phyloP scores from a whole-genome alignment of 2,329 filamentous ascomycete genomes.

The Aspergillus intermedius region DNA sequence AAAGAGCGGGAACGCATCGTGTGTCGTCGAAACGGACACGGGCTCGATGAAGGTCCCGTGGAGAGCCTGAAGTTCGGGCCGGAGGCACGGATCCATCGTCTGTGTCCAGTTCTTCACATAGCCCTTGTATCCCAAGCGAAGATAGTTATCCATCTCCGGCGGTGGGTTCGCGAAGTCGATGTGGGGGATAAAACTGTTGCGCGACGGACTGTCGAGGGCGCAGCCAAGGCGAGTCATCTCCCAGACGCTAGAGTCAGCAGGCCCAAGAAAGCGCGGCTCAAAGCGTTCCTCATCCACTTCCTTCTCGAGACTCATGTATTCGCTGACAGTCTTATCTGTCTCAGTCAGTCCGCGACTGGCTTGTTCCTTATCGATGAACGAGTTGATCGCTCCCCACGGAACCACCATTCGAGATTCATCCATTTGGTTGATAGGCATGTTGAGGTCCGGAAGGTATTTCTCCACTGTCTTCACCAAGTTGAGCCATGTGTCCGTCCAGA shows the following conservation, averaged over 20 bases:
- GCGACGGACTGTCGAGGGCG: slow-evolving; percentile 11
- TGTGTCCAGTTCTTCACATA: slow-evolving; percentile 45
- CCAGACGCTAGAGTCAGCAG: slow-evolving; percentile 33
- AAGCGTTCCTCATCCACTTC: slow-evolving; percentile 8
- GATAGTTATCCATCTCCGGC: slow-evolving; percentile 20
- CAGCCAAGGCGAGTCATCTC: slow-evolving; percentile 38
- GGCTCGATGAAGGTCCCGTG: slow-evolving; percentile 47
- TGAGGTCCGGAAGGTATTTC: slow-evolving; percentile 39
- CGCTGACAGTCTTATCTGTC: not conserved
- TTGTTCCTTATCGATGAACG: slow-evolving; percentile 29
- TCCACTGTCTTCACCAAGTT: slow-evolving; percentile 34
- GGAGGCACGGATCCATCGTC: slow-evolving; percentile 41
- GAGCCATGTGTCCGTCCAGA: slow-evolving; percentile 39
- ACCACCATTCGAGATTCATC: slow-evolving; percentile 44
- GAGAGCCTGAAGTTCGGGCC: slow-evolving; percentile 39
- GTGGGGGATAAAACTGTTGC: slow-evolving; percentile 12
- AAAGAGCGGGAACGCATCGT: slow-evolving; percentile 44
- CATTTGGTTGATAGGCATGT: slow-evolving; percentile 45
- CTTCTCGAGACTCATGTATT: slow-evolving; percentile 10
- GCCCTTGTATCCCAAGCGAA: slow-evolving; percentile 34
- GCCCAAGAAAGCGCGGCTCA: slow-evolving; percentile 6
- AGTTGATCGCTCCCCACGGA: slow-evolving; percentile 41
- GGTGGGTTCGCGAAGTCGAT: not conserved
- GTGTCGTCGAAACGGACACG: slow-evolving; percentile 39
- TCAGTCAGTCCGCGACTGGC: slow-evolving; percentile 7